Percentiles rank a stretch among this genome's conserved stretches.
Conservation (phyloP, 176 grass and related monocot genomes). For the Alloteropsis semialata region DNA sequence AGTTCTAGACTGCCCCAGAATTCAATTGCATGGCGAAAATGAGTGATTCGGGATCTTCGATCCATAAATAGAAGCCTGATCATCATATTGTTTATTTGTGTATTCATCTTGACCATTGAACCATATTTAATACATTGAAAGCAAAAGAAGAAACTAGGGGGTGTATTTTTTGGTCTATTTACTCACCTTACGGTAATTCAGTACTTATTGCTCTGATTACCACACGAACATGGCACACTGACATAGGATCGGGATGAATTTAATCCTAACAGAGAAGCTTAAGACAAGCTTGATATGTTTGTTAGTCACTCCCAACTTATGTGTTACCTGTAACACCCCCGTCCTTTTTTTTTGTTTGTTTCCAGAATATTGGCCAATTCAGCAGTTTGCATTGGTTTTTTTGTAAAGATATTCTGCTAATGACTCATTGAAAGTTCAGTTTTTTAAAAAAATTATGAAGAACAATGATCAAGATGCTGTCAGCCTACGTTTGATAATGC, state of each 20-base stretch:
- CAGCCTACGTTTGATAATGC: neutral
- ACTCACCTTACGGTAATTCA: no score
- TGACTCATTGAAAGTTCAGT: neutral
- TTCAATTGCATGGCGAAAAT: neutral
- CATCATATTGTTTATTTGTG: neutral
- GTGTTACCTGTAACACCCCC: no score
- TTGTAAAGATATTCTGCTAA: neutral
- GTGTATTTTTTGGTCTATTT: no score
- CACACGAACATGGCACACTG: no score
- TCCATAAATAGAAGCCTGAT: neutral
- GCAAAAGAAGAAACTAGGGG: no score
- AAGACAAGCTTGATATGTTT: no score
- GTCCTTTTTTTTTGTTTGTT: neutral
- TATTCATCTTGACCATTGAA: neutral
- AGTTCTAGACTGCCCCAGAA: neutral
- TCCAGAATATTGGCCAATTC: neutral
- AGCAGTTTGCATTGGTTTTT: neutral
- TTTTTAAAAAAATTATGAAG: neutral
- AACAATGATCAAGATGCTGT: neutral
- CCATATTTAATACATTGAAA: neutral
- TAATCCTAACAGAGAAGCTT: no score
- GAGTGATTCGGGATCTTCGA: neutral
- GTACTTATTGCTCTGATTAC: no score
- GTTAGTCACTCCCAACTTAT: no score
- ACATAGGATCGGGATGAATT: no score